A percentile compares a stretch with the other conserved stretches of the same genome.
phyloP scores from a whole-genome alignment of 257 asterid species.

The Solanum clarkiae region DNA sequence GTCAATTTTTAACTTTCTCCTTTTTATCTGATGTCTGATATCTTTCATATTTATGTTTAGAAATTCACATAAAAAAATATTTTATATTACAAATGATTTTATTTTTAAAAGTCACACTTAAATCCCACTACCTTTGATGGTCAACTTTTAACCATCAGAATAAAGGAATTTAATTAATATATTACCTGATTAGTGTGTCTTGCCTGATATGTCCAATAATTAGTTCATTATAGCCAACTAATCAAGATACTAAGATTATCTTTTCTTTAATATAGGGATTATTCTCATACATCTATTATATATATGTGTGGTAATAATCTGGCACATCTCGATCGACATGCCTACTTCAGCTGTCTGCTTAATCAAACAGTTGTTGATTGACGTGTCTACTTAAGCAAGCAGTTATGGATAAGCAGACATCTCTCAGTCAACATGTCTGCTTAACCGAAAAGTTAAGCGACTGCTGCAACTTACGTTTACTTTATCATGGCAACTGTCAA shows the following conservation, averaged over 20 bases:
- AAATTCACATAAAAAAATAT: background rate
- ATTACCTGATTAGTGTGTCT: background rate
- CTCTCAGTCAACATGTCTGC: too few species aligned
- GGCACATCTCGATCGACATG: too few species aligned
- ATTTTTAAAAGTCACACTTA: rapidly evolving
- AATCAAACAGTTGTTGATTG: too few species aligned
- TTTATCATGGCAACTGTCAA: too few species aligned
- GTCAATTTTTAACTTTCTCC: background rate
- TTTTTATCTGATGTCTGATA: background rate
- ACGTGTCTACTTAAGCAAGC: too few species aligned
- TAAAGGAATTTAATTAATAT: background rate
- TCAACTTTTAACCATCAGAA: background rate
- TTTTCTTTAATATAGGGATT: background rate
- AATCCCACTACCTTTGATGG: rapidly evolving
- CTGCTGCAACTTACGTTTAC: too few species aligned
- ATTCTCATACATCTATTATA: background rate
- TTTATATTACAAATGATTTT: background rate
- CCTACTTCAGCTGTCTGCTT: too few species aligned
- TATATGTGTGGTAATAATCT: too few species aligned
- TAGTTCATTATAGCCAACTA: background rate
- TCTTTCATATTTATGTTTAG: too few species aligned
- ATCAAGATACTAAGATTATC: background rate
- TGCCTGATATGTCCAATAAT: background rate
- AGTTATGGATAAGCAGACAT: too few species aligned
- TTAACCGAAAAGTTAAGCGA: too few species aligned